Evolutionary conservation across 2,329 filamentous ascomycete species (phyloP).

Genomic region (Monilinia laxa): DNA sequence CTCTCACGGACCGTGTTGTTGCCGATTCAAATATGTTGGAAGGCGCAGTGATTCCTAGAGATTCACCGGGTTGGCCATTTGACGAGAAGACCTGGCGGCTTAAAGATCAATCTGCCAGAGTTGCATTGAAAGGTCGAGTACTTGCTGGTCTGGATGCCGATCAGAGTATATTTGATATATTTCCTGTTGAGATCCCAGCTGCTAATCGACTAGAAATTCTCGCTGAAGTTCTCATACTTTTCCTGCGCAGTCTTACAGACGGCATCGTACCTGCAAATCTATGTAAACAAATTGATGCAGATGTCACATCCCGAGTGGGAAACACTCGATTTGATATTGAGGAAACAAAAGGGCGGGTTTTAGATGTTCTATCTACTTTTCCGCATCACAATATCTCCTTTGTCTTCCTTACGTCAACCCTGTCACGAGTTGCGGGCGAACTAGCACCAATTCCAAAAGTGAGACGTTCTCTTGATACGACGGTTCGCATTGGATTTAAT

Average conservation of each 20-base stretch:
- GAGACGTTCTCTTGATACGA: conserved; percentile 22
- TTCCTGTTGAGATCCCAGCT: conserved; percentile 62
- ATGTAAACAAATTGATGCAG: conserved; percentile 68
- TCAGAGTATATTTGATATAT: conserved; percentile 56
- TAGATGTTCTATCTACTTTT: conserved; percentile 70
- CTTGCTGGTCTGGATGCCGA: conserved; percentile 74
- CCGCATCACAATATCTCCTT: conserved; percentile 87
- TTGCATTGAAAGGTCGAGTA: conserved; percentile 41
- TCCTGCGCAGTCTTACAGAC: conserved; percentile 73
- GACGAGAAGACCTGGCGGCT: conserved; percentile 39
- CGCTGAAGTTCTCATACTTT: conserved; percentile 68
- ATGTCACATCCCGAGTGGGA: conserved; percentile 47
- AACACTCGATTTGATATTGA: conserved; percentile 49
- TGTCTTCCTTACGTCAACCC: conserved; percentile 78
- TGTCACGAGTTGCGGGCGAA: conserved; percentile 59
- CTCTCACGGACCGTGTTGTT: conserved; percentile 54
- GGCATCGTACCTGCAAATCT: conserved; percentile 71
- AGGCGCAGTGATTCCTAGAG: conserved; percentile 51
- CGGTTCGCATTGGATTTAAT: conserved; percentile 33
- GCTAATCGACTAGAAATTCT: conserved; percentile 73
- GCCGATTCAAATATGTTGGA: conserved; percentile 64
- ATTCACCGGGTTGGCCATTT: conserved; percentile 60
- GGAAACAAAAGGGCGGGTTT: conserved; percentile 59
- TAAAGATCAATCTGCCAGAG: conserved; percentile 42
- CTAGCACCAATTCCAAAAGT: conserved; percentile 45